phyloP scores from a whole-genome alignment of 257 asterid species.

The Ocimum tenuiflorum region DNA sequence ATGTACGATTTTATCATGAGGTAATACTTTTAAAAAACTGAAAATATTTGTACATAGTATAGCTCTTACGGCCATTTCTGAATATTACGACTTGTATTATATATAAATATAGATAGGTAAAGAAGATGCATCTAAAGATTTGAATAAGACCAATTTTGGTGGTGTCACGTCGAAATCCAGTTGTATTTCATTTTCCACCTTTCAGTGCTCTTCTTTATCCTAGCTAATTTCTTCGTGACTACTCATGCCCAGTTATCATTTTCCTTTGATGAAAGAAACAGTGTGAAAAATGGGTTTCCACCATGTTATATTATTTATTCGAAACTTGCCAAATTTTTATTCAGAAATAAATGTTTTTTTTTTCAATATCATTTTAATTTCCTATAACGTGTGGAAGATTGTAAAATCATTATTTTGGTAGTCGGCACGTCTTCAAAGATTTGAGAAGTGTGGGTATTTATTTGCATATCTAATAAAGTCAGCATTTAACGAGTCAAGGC shows the following conservation, averaged over 20 bases:
- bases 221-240: neutral
- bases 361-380: neutral
- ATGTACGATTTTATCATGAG: no score
- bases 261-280: neutral
- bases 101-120: no score
- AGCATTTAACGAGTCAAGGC: neutral
- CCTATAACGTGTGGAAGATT: neutral
- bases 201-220: conserved; percentile 23
- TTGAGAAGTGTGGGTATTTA: neutral
- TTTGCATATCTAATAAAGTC: neutral
- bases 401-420: neutral
- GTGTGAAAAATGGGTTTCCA: no score
- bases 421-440: neutral
- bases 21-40: no score
- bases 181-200: conserved; percentile 25
- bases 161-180: conserved; percentile 21
- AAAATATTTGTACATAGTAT: no score
- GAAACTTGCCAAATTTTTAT: neutral
- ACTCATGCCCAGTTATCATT: neutral
- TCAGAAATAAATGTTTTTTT: neutral
- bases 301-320: neutral
- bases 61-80: no score
- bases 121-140: no score
- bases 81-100: no score
- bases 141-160: conserved; percentile 2